Evolutionary conservation across 352 stramenopile genomes (phyloP).

Genomic region (Blastocystis sp.): DNA sequence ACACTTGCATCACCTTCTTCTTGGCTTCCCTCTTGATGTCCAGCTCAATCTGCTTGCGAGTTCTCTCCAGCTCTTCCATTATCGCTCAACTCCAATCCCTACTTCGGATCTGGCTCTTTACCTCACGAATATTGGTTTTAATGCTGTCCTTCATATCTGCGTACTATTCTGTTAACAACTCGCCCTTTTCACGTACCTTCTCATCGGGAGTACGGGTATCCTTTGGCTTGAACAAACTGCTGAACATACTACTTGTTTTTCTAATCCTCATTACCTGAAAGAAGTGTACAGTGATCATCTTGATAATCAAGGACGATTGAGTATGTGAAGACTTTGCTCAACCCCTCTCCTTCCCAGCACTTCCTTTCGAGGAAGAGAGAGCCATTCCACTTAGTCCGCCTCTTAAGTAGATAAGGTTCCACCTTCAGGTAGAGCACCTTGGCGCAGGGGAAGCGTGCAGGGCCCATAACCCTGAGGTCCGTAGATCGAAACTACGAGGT

Average conservation of each 20-base stretch:
- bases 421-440: conserved; percentile 35
- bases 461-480: conserved; percentile 70
- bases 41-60: neutral
- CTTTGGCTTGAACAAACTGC: conserved; percentile 38
- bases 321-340: too few relatives aligned
- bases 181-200: neutral
- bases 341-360: too few relatives aligned
- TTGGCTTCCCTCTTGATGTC: conserved; percentile 34
- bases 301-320: too few relatives aligned
- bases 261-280: too few relatives aligned
- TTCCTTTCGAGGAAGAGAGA: too few relatives aligned
- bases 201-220: conserved; percentile 53
- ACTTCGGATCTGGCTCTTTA: conserved; percentile 47
- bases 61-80: conserved; percentile 1
- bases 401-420: too few relatives aligned
- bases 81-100: neutral
- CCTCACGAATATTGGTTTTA: neutral
- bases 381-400: too few relatives aligned
- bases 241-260: conserved; percentile 18
- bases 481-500: conserved; percentile 70
- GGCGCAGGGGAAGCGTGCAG: conserved; percentile 69
- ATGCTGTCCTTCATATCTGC: conserved; percentile 50
- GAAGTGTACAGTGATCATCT: too few relatives aligned
- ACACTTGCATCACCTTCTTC: neutral
- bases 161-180: conserved; percentile 7